Percentiles rank a stretch among this genome's conserved stretches.
Evolutionary conservation across 176 grass and related monocot genomes (phyloP).

Genomic region (Lolium multiflorum): DNA sequence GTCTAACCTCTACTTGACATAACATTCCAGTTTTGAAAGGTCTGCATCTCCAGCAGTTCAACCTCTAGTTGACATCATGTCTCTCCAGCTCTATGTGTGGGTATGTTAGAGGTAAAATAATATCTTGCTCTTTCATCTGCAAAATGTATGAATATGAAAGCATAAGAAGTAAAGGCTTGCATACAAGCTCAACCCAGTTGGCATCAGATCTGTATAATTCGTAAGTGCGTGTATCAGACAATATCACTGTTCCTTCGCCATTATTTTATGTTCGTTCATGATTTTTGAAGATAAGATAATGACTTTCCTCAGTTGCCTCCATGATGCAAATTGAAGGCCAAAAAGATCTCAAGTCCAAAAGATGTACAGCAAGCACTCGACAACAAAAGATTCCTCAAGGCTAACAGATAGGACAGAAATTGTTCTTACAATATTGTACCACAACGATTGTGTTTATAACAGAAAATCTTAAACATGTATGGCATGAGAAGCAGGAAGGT

Average conservation of each 20-base stretch:
- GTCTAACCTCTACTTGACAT: slow-evolving; percentile 4
- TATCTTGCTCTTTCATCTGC: neutral
- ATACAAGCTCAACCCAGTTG: slow-evolving; percentile 23
- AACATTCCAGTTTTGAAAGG: neutral
- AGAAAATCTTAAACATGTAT: slow-evolving; percentile 37
- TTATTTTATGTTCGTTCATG: slow-evolving; percentile 45
- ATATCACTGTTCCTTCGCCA: slow-evolving; percentile 31
- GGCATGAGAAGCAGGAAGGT: slow-evolving; percentile 19
- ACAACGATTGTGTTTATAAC: neutral
- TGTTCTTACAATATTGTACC: slow-evolving; percentile 26
- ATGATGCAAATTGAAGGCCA: slow-evolving; percentile 22
- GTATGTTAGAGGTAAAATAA: neutral
- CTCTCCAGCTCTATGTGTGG: slow-evolving; percentile 20
- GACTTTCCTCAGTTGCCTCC: neutral
- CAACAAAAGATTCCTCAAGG: slow-evolving; percentile 37
- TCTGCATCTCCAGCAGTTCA: slow-evolving; percentile 2
- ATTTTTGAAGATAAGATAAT: slow-evolving; percentile 23
- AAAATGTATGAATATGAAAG: slow-evolving; percentile 24
- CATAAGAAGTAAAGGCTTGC: slow-evolving; percentile 17
- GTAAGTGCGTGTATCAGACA: slow-evolving; percentile 24
- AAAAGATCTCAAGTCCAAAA: slow-evolving; percentile 19
- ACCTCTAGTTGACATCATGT: neutral
- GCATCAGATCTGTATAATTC: slow-evolving; percentile 13
- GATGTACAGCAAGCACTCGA: slow-evolving; percentile 12
- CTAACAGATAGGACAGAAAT: neutral